Percentiles rank a stretch among this genome's conserved stretches.
These are phyloP conservation scores for Pelargonium citronellum DNA, from an alignment of 441 rosid species.

Conservation along the genomic window DNA sequence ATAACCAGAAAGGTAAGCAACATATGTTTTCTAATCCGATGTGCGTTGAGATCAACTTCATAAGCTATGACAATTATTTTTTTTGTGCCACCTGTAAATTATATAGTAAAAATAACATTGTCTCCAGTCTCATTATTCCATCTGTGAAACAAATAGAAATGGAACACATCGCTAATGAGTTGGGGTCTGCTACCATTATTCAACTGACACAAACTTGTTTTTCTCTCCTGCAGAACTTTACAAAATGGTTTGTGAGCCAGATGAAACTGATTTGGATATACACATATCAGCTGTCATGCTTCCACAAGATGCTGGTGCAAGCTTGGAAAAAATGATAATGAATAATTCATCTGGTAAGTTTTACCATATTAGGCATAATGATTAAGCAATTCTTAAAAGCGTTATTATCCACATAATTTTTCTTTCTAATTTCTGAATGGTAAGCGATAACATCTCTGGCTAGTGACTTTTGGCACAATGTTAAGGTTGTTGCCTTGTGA, in stretches of 20 bases:
- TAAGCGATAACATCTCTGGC: neutral
- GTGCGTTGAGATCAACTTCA: too few relatives aligned
- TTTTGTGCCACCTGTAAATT: too few relatives aligned
- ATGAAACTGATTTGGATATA: slow-evolving; percentile 88
- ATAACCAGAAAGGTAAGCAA: slow-evolving; percentile 69
- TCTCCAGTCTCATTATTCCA: too few relatives aligned
- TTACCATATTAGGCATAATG: slow-evolving; percentile 11
- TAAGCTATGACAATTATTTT: too few relatives aligned
- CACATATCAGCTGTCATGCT: slow-evolving; percentile 85
- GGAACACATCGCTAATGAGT: too few relatives aligned
- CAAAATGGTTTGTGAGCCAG: slow-evolving; percentile 98
- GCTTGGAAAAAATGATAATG: slow-evolving; percentile 59
- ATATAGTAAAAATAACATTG: too few relatives aligned
- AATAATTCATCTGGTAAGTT: slow-evolving; percentile 57
- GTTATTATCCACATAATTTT: too few relatives aligned
- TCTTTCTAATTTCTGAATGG: neutral
- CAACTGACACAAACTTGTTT: neutral
- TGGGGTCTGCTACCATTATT: too few relatives aligned
- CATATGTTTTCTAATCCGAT: neutral
- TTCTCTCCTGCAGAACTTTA: slow-evolving; percentile 57
- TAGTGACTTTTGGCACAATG: too few relatives aligned
- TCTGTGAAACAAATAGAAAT: too few relatives aligned
- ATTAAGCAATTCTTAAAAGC: too few relatives aligned
- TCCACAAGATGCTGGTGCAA: slow-evolving; percentile 89
- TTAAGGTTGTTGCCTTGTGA: too few relatives aligned